These are phyloP conservation scores for Colletotrichum liaoningense DNA, from an alignment of 2,329 filamentous ascomycete species.

Conservation along the genomic window DNA sequence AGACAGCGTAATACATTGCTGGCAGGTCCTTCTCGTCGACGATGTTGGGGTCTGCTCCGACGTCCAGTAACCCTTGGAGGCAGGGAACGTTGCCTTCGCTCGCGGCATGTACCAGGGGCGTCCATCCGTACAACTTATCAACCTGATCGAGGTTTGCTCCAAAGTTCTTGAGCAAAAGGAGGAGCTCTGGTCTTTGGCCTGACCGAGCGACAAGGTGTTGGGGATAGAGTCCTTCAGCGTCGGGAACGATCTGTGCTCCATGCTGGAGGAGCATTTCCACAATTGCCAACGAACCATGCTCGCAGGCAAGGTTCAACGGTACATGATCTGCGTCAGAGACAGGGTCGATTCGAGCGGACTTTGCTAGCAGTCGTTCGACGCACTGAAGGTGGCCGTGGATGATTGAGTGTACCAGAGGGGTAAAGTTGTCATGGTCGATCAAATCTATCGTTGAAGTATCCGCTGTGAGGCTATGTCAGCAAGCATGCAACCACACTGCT, in stretches of 20 bases:
- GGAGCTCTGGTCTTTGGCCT: constrained; percentile 81
- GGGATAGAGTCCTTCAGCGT: constrained; percentile 96
- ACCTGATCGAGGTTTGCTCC: constrained; percentile 91
- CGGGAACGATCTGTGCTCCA: constrained; percentile 85
- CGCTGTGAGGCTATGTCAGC: constrained; percentile 52
- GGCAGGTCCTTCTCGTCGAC: constrained; percentile 93
- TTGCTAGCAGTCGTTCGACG: constrained; percentile 80
- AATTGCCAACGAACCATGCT: constrained; percentile 87
- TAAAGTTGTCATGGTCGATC: constrained; percentile 97
- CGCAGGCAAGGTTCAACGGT: constrained; percentile 93
- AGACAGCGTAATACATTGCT: constrained; percentile 98
- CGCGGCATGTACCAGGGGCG: constrained; percentile 93
- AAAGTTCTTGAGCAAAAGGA: constrained; percentile 84
- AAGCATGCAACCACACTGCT: constrained; percentile 15
- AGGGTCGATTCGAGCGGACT: constrained; percentile 87
- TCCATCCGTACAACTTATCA: constrained; percentile 98
- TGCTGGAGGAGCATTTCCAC: constrained; percentile 86
- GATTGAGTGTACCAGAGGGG: constrained; percentile 93
- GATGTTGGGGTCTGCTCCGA: constrained; percentile 81
- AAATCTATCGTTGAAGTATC: constrained; percentile 83
- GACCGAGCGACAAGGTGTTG: constrained; percentile 95
- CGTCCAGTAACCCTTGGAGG: constrained; percentile 82
- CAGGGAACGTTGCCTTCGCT: constrained; percentile 95
- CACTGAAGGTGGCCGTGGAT: constrained; percentile 87
- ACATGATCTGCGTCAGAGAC: constrained; percentile 90